Conservation (phyloP, 1,139 yeast genomes). For the Diutina mesorugosa region DNA sequence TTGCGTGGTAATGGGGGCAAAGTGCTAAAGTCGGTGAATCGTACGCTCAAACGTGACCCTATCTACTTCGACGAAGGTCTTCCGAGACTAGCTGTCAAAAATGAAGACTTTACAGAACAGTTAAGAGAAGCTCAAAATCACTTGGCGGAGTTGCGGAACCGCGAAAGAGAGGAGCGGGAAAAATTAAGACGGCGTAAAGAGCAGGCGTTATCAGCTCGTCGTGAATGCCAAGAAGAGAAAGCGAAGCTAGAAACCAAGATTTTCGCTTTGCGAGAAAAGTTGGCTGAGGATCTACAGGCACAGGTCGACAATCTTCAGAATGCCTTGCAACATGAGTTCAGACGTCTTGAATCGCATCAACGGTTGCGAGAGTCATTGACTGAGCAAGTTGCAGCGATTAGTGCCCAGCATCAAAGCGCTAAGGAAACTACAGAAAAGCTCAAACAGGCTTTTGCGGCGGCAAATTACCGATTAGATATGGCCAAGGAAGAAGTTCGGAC, state of each 20-base stretch:
- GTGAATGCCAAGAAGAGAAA: neutral
- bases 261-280: neutral
- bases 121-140: neutral
- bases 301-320: conserved; percentile 7
- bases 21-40: neutral
- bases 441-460: neutral
- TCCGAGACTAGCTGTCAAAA: neutral
- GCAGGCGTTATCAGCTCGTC: neutral
- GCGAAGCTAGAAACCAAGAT: neutral
- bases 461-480: neutral
- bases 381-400: neutral
- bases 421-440: neutral
- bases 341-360: conserved; percentile 4
- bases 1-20: neutral
- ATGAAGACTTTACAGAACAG: neutral
- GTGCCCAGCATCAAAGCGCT: neutral
- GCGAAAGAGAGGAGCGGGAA: neutral
- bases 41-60: neutral
- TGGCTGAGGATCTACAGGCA: conserved; percentile 6
- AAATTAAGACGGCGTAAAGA: neutral
- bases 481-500: neutral
- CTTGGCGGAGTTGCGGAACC: neutral
- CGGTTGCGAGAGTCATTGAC: conserved; percentile 6
- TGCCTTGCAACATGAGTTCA: conserved; percentile 3
- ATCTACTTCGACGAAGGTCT: neutral